These are phyloP conservation scores for Macrolepiota dolichaula DNA, from an alignment of 768 basidiomycete species.

Conservation along the genomic window DNA sequence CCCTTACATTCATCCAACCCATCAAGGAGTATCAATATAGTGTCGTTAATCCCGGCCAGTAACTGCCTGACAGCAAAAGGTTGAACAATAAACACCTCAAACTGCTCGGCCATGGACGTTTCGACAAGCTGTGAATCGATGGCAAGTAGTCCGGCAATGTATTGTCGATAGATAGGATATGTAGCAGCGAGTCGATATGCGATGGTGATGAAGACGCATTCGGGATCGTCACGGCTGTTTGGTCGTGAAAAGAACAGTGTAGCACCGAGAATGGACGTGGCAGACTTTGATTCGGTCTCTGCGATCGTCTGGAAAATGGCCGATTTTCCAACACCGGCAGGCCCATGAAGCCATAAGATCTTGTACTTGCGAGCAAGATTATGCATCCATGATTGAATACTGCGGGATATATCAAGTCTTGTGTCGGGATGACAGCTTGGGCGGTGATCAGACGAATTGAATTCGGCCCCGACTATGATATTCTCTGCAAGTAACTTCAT, in stretches of 20 bases:
- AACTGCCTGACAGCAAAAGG: no score
- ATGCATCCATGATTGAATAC: no score
- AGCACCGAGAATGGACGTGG: no score
- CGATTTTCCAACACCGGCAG: not conserved
- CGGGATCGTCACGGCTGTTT: not conserved
- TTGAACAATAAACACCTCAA: not conserved
- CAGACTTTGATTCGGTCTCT: no score
- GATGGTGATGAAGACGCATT: constrained; percentile 17
- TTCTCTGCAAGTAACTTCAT: no score
- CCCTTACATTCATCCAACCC: constrained; percentile 15
- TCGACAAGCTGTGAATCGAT: constrained; percentile 2
- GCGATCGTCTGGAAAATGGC: no score
- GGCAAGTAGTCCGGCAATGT: constrained; percentile 5
- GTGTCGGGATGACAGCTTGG: not conserved
- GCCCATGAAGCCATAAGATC: not conserved
- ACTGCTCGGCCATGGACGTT: constrained; percentile 12
- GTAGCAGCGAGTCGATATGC: constrained; percentile 17
- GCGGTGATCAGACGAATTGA: not conserved
- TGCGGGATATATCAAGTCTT: not conserved
- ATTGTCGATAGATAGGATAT: not conserved
- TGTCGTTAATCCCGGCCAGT: no score
- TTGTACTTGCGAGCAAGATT: no score
- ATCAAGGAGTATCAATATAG: constrained; percentile 13
- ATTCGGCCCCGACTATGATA: no score
- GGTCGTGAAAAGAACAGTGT: not conserved